Conservation (phyloP, 345 rosid species). For the Arabis hirsuta region DNA sequence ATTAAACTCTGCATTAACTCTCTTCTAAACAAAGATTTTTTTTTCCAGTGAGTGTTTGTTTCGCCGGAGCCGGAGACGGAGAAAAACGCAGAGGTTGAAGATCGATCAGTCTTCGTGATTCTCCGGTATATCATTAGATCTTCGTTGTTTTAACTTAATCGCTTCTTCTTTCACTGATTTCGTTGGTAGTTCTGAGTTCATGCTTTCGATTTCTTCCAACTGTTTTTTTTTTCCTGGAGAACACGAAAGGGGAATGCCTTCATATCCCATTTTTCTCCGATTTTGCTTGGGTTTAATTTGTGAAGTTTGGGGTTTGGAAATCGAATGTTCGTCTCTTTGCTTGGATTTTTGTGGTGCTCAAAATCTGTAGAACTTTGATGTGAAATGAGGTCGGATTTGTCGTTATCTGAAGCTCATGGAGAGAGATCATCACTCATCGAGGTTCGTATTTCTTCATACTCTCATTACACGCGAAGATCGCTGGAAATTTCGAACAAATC, state of each 20-base stretch:
- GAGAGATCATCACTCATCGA: not conserved
- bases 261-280: not conserved
- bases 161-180: no score
- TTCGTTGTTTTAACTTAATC: no score
- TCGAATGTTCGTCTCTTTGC: not conserved
- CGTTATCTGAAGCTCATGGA: not conserved
- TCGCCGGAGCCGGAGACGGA: slow-evolving; percentile 1
- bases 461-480: not conserved
- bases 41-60: slow-evolving; percentile 11
- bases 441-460: not conserved
- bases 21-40: not conserved
- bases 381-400: not conserved
- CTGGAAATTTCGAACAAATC: not conserved
- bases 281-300: not conserved
- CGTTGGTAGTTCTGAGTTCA: no score
- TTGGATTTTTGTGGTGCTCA: no score
- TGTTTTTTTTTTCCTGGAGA: not conserved
- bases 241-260: not conserved
- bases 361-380: no score
- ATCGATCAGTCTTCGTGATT: not conserved
- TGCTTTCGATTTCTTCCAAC: not conserved
- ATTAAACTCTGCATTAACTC: not conserved
- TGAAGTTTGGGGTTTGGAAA: not conserved
- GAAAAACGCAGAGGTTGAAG: slow-evolving; percentile 6
- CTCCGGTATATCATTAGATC: not conserved